phyloP scores from a whole-genome alignment of 345 rosid genomes.

The Eucalyptus pauciflora region DNA sequence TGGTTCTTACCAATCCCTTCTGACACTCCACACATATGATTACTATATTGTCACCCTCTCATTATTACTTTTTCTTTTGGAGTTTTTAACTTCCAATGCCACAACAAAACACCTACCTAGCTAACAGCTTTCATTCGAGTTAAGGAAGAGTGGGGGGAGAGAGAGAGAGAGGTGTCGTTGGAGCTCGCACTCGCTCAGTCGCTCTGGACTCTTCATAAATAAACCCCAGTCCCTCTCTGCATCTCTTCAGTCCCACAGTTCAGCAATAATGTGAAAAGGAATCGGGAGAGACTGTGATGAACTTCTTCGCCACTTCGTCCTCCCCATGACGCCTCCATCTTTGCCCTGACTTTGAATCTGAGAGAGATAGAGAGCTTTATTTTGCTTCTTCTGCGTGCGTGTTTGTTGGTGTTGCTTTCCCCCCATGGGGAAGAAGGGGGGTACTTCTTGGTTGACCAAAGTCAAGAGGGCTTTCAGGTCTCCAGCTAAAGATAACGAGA shows the following conservation, averaged over 20 bases:
- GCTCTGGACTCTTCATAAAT: slow-evolving; percentile 8
- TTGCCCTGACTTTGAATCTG: not conserved
- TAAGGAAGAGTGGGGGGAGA: not conserved
- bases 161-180: not conserved
- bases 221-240: not conserved
- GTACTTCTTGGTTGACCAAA: slow-evolving; percentile 58
- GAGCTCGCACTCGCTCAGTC: not conserved
- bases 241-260: not conserved
- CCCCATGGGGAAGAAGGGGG: slow-evolving; percentile 60
- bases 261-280: not conserved
- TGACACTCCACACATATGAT: not conserved
- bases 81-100: not conserved
- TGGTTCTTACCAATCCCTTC: not conserved
- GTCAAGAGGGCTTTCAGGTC: slow-evolving; percentile 86
- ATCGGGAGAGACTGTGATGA: not conserved
- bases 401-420: not conserved
- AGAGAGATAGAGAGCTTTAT: not conserved
- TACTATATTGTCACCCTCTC: not conserved
- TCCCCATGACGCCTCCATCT: not conserved
- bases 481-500: slow-evolving; percentile 56
- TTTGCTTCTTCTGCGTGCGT: not conserved
- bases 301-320: not conserved
- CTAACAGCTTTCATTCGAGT: not conserved
- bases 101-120: not conserved
- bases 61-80: not conserved